Evolutionary conservation across 257 asterid genomes (phyloP), one percentile per base, ranked within the genome.

Genomic region (Jacaranda copaia): DNA sequence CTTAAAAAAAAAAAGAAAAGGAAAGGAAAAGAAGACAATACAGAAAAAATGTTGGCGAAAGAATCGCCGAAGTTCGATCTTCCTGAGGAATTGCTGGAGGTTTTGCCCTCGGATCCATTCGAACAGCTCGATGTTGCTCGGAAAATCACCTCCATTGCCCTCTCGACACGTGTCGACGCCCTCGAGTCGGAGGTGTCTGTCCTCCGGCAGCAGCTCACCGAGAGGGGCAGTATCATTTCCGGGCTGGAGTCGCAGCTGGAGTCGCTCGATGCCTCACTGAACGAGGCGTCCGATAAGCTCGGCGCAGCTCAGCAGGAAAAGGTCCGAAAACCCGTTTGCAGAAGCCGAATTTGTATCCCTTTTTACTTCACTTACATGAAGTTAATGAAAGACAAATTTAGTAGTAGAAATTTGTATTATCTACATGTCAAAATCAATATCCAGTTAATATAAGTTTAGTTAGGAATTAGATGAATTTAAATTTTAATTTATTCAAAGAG

Each of bases 61-160:
- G 93, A 86, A 58, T 81, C 90, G 55, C 32, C 32, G 32, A 82
- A 55, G 77, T 88, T 94, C 91, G 97, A 91, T 48, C 92, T 95
- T 45, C 97, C 99, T 76, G 96, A 91, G 69, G 97, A 90, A 79
- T 71, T 95, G 70, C 77, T 93, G 73, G 83, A 85, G 60, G 75
- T 89, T 38, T 77, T 95, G 75, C 99, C 99, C 51, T 71, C 85
- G 38, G 99, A 95, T 81, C 99, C 98, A 39, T 95, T 95, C 75
- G 98, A 95, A 35, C 99, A 93, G 85, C 94, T 95, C 0, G 97
- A 95, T 74, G 77, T 95, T 0, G 98, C 99, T 8, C 91, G 99
- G 36, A 95, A 93, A 77, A 93, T 95, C 79, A 93, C 99, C 62
- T 95, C 99, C 92, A 83, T 95, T 78, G 98, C 99, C 3, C 92